Evolutionary conservation across 2,329 filamentous ascomycete species (phyloP).

Genomic region (Scedosporium dehoogii): DNA sequence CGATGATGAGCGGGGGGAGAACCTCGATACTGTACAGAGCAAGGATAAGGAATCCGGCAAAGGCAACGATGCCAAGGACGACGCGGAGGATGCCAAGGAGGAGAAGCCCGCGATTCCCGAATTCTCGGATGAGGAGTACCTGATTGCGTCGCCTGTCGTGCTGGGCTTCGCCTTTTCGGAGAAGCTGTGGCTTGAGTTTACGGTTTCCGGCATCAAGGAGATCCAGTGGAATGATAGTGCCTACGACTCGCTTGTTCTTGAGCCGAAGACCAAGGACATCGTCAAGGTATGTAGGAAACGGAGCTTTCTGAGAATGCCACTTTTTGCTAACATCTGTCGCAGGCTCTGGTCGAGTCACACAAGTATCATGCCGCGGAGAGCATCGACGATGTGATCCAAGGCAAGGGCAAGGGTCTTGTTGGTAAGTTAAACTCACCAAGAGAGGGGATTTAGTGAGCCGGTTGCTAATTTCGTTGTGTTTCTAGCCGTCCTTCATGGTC

Average conservation of each 20-base stretch:
- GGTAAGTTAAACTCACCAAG: slow-evolving; percentile 24
- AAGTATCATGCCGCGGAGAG: slow-evolving; percentile 72
- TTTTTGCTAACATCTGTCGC: neutral
- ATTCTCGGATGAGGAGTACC: slow-evolving; percentile 74
- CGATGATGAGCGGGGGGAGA: slow-evolving; percentile 29
- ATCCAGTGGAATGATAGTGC: slow-evolving; percentile 79
- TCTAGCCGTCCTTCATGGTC: slow-evolving; percentile 56
- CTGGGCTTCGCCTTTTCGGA: slow-evolving; percentile 81
- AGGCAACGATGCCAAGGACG: neutral
- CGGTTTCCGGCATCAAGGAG: slow-evolving; percentile 66
- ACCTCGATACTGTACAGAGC: slow-evolving; percentile 42
- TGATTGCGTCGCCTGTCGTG: slow-evolving; percentile 76
- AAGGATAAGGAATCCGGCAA: neutral
- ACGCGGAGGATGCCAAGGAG: neutral
- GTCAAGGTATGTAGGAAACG: slow-evolving; percentile 33
- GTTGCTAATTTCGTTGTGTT: slow-evolving; percentile 11
- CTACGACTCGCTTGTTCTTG: slow-evolving; percentile 71
- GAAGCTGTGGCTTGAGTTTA: slow-evolving; percentile 85
- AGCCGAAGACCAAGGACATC: slow-evolving; percentile 49
- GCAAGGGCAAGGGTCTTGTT: slow-evolving; percentile 80
- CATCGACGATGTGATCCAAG: slow-evolving; percentile 73
- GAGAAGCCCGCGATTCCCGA: slow-evolving; percentile 27
- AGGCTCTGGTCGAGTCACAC: slow-evolving; percentile 72
- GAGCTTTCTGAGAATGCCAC: slow-evolving; percentile 16
- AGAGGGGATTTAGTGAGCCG: neutral